phyloP scores from a whole-genome alignment of 768 basidiomycete species.

The Phanerochaete sordida region DNA sequence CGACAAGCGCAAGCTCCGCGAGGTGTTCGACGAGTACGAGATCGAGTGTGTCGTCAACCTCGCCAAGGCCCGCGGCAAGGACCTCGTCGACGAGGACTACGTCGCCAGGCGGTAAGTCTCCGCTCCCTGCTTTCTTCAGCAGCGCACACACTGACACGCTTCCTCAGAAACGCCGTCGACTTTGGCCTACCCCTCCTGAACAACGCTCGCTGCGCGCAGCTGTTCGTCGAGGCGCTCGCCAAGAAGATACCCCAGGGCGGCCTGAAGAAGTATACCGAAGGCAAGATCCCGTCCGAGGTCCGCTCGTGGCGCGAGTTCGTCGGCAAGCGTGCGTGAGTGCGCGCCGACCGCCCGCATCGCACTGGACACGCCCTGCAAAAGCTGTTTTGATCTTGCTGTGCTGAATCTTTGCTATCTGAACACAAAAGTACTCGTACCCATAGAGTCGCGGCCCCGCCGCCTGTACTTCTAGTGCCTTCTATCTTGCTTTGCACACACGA shows the following conservation, averaged over 20 bases:
- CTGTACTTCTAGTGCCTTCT: neutral
- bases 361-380: neutral
- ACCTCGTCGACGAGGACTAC: slow-evolving; percentile 89
- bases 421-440: slow-evolving; percentile 2
- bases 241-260: slow-evolving; percentile 82
- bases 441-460: neutral
- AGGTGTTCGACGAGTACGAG: slow-evolving; percentile 92
- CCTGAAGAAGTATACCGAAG: slow-evolving; percentile 77
- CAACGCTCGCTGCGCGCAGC: slow-evolving; percentile 81
- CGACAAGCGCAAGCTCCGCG: slow-evolving; percentile 92
- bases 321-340: slow-evolving; percentile 56
- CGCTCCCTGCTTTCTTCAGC: neutral
- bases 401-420: neutral
- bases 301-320: slow-evolving; percentile 90
- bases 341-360: neutral
- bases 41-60: slow-evolving; percentile 95
- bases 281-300: slow-evolving; percentile 87
- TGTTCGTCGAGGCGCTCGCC: slow-evolving; percentile 88
- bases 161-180: slow-evolving; percentile 83
- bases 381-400: neutral
- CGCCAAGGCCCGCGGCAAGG: slow-evolving; percentile 70
- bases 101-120: slow-evolving; percentile 79
- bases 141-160: slow-evolving; percentile 9
- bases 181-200: slow-evolving; percentile 92
- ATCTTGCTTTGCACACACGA: neutral